phyloP scores from a whole-genome alignment of 2,329 filamentous ascomycete genomes.

The Blumeria graminis region DNA sequence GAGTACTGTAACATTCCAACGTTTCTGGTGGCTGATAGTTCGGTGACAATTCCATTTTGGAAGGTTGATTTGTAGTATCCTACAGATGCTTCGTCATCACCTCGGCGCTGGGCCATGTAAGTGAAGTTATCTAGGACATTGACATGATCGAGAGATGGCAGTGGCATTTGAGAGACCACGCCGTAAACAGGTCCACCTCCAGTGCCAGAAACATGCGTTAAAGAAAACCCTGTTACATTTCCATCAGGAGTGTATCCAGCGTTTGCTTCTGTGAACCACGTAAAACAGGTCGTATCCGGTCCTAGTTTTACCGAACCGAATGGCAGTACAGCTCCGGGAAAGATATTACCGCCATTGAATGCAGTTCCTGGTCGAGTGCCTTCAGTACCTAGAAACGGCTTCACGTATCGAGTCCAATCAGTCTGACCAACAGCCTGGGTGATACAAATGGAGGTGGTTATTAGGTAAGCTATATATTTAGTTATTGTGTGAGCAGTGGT shows the following conservation, averaged over 20 bases:
- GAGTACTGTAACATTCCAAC: conserved; percentile 34
- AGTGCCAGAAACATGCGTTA: conserved; percentile 3
- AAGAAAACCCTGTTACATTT: conserved; percentile 3
- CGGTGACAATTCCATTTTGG: conserved; percentile 28
- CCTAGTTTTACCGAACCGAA: conserved; percentile 9
- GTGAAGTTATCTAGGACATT: conserved; percentile 14
- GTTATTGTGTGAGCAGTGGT: too few relatives aligned
- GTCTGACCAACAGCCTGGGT: background rate
- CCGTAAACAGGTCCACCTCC: conserved; percentile 3
- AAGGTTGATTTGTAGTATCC: conserved; percentile 36
- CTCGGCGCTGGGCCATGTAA: conserved; percentile 26
- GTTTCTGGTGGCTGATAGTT: conserved; percentile 30
- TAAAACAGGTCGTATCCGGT: conserved; percentile 4
- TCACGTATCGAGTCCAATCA: conserved; percentile 2
- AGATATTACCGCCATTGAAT: conserved; percentile 7
- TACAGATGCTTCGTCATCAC: conserved; percentile 25
- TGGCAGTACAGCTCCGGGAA: conserved; percentile 7
- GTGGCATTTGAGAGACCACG: conserved; percentile 15
- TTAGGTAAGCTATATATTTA: background rate
- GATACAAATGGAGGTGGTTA: background rate
- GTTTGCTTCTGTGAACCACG: conserved; percentile 13
- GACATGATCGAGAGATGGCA: background rate
- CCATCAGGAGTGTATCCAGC: conserved; percentile 21
- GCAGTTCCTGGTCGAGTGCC: conserved; percentile 1
- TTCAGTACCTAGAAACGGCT: conserved; percentile 2